Evolutionary conservation across 2,329 filamentous ascomycete species (phyloP).

Genomic region (Cryoendolithus antarcticus): DNA sequence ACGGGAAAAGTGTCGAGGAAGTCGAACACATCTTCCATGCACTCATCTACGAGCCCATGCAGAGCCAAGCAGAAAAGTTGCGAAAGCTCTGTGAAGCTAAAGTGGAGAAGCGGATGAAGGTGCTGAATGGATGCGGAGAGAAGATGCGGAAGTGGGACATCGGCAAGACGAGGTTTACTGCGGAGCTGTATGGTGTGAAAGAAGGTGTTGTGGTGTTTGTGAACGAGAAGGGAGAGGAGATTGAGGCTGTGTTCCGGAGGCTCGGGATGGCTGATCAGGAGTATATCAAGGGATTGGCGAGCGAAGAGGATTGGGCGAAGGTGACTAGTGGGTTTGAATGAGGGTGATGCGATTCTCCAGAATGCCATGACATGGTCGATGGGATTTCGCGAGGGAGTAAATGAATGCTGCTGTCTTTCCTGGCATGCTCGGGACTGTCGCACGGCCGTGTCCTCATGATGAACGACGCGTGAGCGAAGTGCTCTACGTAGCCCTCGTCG

Average conservation of each 20-base stretch:
- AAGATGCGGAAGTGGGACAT: conserved; percentile 3
- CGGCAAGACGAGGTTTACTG: conserved; percentile 1
- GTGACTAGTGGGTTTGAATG: not conserved
- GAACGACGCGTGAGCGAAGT: too few relatives aligned
- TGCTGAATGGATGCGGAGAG: conserved; percentile 1
- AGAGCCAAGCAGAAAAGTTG: conserved; percentile 8
- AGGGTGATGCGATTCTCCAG: too few relatives aligned
- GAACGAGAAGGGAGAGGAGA: conserved; percentile 1
- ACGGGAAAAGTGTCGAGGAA: conserved; percentile 12
- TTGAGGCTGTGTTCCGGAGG: conserved; percentile 1
- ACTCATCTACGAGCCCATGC: conserved; percentile 10
- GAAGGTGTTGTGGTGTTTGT: conserved; percentile 4
- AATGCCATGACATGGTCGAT: too few relatives aligned
- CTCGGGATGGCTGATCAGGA: conserved; percentile 26
- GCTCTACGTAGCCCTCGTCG: too few relatives aligned
- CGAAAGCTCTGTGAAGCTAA: conserved; percentile 7
- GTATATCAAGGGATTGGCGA: conserved; percentile 22
- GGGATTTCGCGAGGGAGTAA: too few relatives aligned
- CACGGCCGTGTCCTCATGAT: too few relatives aligned
- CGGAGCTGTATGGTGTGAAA: conserved; percentile 6
- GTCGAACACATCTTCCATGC: conserved; percentile 9
- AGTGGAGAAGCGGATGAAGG: conserved; percentile 6
- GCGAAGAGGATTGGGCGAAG: not conserved
- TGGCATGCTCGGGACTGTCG: too few relatives aligned
- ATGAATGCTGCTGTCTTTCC: too few relatives aligned